phyloP scores from a whole-genome alignment of 176 grass and related monocot species.

The Musa itinerans region DNA sequence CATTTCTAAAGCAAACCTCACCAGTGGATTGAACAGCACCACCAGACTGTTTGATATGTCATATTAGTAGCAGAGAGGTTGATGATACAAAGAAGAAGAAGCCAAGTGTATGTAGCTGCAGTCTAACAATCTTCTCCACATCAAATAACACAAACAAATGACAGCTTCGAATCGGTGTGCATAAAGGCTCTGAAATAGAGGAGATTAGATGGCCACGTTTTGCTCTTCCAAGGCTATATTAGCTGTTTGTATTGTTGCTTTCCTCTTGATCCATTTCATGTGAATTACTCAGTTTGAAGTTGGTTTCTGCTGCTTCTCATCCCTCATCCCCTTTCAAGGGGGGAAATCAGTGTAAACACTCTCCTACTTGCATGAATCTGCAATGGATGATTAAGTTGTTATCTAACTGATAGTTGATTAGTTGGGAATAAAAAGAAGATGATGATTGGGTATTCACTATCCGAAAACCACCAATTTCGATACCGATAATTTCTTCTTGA shows the following conservation, averaged over 20 bases:
- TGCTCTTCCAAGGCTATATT: constrained; percentile 28
- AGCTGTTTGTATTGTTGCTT: background rate
- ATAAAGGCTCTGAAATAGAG: constrained; percentile 29
- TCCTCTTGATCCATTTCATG: constrained; percentile 1
- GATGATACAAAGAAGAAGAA: no score
- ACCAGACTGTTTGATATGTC: no score
- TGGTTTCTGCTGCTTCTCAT: background rate
- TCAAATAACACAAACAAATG: no score
- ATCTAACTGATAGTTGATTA: background rate
- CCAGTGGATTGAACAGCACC: no score
- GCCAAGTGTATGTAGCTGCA: no score
- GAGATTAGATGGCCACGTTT: constrained; percentile 52
- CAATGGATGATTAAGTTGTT: background rate
- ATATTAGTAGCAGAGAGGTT: no score
- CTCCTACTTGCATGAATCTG: background rate
- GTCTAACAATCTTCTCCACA: no score
- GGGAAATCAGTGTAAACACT: background rate
- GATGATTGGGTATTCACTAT: background rate
- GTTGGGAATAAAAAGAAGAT: no score
- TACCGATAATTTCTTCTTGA: background rate
- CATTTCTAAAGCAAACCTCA: no score
- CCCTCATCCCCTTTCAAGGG: background rate
- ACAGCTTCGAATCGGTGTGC: constrained; percentile 5
- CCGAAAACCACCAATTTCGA: background rate
- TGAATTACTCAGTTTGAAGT: background rate